Conservation (phyloP, 257 asterid genomes). For the Penstemon davidsonii region DNA sequence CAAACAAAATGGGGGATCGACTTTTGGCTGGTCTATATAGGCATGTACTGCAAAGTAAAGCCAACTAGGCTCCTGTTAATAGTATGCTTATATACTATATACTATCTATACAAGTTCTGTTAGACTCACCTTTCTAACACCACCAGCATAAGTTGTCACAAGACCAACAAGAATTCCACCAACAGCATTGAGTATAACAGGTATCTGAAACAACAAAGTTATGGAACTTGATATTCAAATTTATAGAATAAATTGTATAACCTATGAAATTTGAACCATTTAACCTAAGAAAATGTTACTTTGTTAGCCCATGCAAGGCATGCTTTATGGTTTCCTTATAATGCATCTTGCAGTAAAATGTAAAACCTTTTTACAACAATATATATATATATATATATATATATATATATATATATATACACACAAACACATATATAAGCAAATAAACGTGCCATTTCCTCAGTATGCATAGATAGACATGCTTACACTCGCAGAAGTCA, state of each 20-base stretch:
- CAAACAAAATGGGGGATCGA: not conserved
- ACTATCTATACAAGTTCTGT: not conserved
- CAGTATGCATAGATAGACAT: not conserved
- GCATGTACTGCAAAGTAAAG: slow-evolving; percentile 12
- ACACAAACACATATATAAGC: not conserved
- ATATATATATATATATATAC: no score
- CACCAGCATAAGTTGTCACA: slow-evolving; percentile 94
- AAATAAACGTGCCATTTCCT: slow-evolving; percentile 21
- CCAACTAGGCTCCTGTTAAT: slow-evolving; percentile 9
- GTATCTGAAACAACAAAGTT: slow-evolving; percentile 61
- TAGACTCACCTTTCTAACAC: slow-evolving; percentile 74
- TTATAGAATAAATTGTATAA: slow-evolving; percentile 4
- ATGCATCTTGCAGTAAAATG: no score
- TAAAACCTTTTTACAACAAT: no score
- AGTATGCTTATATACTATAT: not conserved
- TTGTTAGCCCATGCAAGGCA: slow-evolving; percentile 12
- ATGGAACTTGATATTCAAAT: slow-evolving; percentile 18
- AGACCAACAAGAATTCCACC: slow-evolving; percentile 99
- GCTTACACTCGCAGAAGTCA: slow-evolving; percentile 6
- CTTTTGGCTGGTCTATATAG: slow-evolving; percentile 1
- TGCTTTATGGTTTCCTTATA: not conserved
- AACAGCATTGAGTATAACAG: slow-evolving; percentile 79
- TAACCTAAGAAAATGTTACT: slow-evolving; percentile 1
- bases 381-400: no score
- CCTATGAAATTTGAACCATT: slow-evolving; percentile 9